Base-by-base conservation (phyloP, 2,329 filamentous ascomycete species). In the Rhynchosporium graminicola region DNA sequence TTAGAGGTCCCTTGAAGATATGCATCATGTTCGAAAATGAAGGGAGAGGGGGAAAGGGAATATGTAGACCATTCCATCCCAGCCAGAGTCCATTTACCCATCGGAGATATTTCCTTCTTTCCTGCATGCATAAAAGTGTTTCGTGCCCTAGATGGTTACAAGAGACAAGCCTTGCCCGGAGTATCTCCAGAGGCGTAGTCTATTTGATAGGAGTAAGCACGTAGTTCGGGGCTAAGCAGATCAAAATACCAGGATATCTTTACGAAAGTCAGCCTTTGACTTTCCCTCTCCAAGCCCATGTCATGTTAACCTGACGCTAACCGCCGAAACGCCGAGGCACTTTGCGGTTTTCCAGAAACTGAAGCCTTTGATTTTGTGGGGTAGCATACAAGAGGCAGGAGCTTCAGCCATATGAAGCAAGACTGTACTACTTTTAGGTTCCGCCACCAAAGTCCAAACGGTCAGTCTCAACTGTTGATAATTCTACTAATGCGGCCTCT, bases 281-380 rank as follows among this genome's bases (percentile, higher is more conserved):
- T 42, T 51, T 10, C 7, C 57, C 26, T 20, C 33, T 40, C 51
- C 45, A 42, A 33, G 33, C 9, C n/a, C n/a, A 9, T 31, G n/a
- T 20, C 31, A 6, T 38, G 33, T 13, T 50, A 3, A 7, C n/a
- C 36, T 28, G 20, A 38, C 40, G 8, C 9, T 10, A 36, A 51
- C 51, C 20, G 33, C 46, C 36, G 46, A 43, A 42, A 50, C 45
- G 57, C 57, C 46, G 57, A 59, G 57, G 45, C 5, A 59, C 2
- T 51, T 59, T 10, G 9, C 20, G n/a, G 12, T 36, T 40, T 31
- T 42, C 42, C 55, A 33, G 46, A 31, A 42, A 12, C 20, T 38
- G 31, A 42, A 43, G 20, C 46, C 33, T 59, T 38, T 28, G n/a
- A 36, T 36, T 4, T 38, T 57, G 42, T 57, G 42, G 29, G 28